Base-by-base conservation (phyloP, 1,139 yeast species). In the Taphrina communis region DNA sequence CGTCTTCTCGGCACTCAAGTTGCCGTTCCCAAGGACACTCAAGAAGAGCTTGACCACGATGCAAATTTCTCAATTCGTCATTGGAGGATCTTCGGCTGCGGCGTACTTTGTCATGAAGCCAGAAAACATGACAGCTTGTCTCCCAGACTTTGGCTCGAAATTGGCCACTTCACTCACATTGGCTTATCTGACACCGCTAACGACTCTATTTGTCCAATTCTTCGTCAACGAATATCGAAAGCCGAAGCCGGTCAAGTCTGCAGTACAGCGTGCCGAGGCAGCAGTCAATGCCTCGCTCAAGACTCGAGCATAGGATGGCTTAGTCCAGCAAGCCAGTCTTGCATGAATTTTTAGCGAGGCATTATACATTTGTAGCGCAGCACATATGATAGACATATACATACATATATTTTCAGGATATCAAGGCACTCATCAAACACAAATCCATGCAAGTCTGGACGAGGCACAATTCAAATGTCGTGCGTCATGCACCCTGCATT, bases 41-140 rank as follows among this genome's bases (percentile, higher is more conserved):
- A 88, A 88, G 78, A 83, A 86, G 72, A 77, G 83, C 1, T 82
- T 88, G 74, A 88, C 94, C 19, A 81, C 88, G 7, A 81, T 88
- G 79, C 93, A 88, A 78, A 88, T 88, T 74, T 81, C 85, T 61
- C 94, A 88, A 78, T 88, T 88, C 76, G 80, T 88, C 17, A 77
- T 86, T 69, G 94, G 94, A 25, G 93, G 93, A 38, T 82, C 88
- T 7, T 80, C 88, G 73, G 92, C 90, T 8, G 77, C 86, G 36
- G 78, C 84, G 71, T 92, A 88, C 76, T 78, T 87, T 66, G 88
- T 88, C 75, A 82, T 88, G 69, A 80, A 81, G 69, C 81, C 84
- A 71, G 88, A 93, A 76, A 82, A 88, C 71, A 79, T 82, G 41
- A 81, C 86, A 69, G 80, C 88, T 14, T 63, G 67, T 21, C 56